Percentiles rank a stretch among this genome's conserved stretches.
Evolutionary conservation across 495 filamentous ascomycete genomes (phyloP).

Genomic region (Ramalina intermedia): DNA sequence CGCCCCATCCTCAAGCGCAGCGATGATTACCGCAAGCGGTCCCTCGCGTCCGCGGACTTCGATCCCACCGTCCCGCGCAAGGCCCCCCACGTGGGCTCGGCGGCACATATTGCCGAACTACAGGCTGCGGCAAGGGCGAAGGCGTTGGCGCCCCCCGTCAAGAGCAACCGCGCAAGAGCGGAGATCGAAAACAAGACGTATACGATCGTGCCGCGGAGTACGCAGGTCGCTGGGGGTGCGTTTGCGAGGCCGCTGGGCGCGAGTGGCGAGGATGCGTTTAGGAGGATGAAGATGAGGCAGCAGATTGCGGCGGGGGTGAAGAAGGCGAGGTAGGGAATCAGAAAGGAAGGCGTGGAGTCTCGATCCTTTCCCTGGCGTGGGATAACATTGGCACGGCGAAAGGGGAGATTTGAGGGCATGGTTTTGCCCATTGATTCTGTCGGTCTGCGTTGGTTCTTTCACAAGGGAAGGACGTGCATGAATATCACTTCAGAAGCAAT

Average conservation of each 20-base stretch:
- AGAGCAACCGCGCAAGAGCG: conserved; percentile 57
- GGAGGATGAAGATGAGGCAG: conserved; percentile 63
- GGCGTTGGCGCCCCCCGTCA: conserved; percentile 51
- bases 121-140: conserved; percentile 48
- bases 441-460: too few relatives aligned
- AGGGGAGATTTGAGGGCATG: too few relatives aligned
- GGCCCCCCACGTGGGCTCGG: conserved; percentile 20
- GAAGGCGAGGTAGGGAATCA: neutral
- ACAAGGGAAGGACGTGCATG: too few relatives aligned
- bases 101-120: conserved; percentile 15
- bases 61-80: conserved; percentile 34
- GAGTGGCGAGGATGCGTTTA: conserved; percentile 65
- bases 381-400: too few relatives aligned
- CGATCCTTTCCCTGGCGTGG: too few relatives aligned
- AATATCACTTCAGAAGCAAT: too few relatives aligned
- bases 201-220: conserved; percentile 59
- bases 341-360: too few relatives aligned
- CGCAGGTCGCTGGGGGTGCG: conserved; percentile 32
- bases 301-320: neutral
- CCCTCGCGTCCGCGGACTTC: conserved; percentile 38
- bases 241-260: conserved; percentile 53
- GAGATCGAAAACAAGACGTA: conserved; percentile 63
- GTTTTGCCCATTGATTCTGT: too few relatives aligned
- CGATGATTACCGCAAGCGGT: conserved; percentile 80
- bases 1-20: conserved; percentile 86